Percentiles rank a stretch among this genome's conserved stretches.
These are phyloP conservation scores for Talaromyces piceae DNA, from an alignment of 2,329 filamentous ascomycete species.

Conservation along the genomic window DNA sequence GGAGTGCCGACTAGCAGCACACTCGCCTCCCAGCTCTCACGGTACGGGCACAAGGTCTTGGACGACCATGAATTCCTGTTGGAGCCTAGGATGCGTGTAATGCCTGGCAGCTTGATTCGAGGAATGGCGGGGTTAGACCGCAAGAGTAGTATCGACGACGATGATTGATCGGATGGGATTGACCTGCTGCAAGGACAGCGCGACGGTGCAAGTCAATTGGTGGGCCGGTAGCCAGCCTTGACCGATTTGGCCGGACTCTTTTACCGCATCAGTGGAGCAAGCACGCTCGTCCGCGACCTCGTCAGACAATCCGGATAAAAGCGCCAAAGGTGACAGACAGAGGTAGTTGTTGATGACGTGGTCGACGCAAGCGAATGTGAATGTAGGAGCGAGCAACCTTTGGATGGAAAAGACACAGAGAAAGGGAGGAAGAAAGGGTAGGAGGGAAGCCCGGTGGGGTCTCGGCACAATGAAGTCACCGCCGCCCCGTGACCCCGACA, in stretches of 20 bases:
- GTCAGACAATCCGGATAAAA: not conserved
- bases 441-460: not conserved
- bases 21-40: constrained; percentile 4
- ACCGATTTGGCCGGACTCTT: not conserved
- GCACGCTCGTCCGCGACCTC: not conserved
- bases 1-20: not conserved
- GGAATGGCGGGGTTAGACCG: not conserved
- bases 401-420: not conserved
- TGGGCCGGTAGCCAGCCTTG: constrained; percentile 5
- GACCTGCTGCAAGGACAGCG: constrained; percentile 6
- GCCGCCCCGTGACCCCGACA: not conserved
- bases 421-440: not conserved
- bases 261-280: not conserved
- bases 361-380: not conserved
- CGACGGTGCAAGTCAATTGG: constrained; percentile 12
- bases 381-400: not conserved
- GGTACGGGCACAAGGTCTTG: not conserved
- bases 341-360: not conserved
- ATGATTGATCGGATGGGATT: constrained; percentile 4
- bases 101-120: not conserved
- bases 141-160: not conserved
- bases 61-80: not conserved
- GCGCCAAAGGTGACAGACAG: not conserved
- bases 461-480: constrained; percentile 1
- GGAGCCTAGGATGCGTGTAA: not conserved